These are phyloP conservation scores for Talaromyces proteolyticus DNA, from an alignment of 495 filamentous ascomycete genomes.

Conservation along the genomic window DNA sequence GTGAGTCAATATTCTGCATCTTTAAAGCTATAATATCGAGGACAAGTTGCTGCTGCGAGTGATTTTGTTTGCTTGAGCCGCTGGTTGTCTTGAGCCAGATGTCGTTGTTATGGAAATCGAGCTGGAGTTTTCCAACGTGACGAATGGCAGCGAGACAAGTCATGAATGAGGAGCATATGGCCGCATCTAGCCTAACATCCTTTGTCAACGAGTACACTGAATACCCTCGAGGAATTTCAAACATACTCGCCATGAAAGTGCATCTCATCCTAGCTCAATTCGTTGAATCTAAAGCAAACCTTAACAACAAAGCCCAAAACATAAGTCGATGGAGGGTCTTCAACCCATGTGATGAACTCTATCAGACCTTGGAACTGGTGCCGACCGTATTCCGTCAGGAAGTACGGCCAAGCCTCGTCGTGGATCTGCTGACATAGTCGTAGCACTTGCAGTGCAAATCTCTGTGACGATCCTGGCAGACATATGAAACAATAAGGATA, in stretches of 20 bases:
- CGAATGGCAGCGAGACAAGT: background rate
- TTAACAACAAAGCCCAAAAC: background rate
- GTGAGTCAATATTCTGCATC: background rate
- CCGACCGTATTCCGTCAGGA: background rate
- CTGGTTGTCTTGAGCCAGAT: background rate
- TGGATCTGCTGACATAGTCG: conserved; percentile 1
- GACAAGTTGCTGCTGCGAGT: background rate
- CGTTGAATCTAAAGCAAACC: background rate
- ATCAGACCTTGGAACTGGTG: background rate
- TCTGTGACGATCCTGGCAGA: background rate
- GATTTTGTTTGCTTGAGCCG: background rate
- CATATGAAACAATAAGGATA: background rate
- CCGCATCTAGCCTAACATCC: background rate
- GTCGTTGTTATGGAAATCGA: background rate
- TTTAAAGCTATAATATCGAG: background rate
- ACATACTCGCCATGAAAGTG: conserved; percentile 1
- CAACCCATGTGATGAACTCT: conserved; percentile 1
- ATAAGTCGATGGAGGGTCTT: background rate
- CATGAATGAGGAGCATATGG: background rate
- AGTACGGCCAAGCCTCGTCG: background rate
- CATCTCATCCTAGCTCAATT: background rate
- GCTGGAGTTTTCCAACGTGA: background rate
- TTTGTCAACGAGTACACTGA: background rate
- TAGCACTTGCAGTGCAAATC: background rate
- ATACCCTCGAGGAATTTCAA: background rate